phyloP scores from a whole-genome alignment of 2,329 filamentous ascomycete species.

The Calonectria crousiana region DNA sequence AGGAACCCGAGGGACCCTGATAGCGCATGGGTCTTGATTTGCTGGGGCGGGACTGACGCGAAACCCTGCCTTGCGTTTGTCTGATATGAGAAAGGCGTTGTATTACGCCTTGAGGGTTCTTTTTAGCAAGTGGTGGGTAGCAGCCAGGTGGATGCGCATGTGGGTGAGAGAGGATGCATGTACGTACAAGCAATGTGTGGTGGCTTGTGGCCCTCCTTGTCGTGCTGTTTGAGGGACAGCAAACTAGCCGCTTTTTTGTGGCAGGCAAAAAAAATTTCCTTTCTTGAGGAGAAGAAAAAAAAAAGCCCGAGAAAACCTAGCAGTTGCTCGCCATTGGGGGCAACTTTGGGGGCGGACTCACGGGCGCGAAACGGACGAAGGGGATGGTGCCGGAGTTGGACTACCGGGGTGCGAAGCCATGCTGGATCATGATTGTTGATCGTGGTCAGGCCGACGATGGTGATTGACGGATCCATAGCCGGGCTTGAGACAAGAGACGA shows the following conservation, averaged over 20 bases:
- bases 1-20: slow-evolving; percentile 35
- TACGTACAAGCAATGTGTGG: slow-evolving; percentile 8
- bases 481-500: slow-evolving; percentile 34
- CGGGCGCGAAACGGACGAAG: slow-evolving; percentile 39
- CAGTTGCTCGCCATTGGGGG: slow-evolving; percentile 23
- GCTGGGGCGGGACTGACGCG: slow-evolving; percentile 20
- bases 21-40: slow-evolving; percentile 36
- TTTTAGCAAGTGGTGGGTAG: slow-evolving; percentile 6
- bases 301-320: not conserved
- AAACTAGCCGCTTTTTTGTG: not conserved
- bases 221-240: not conserved
- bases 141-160: slow-evolving; percentile 7
- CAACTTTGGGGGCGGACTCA: slow-evolving; percentile 37
- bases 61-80: slow-evolving; percentile 19
- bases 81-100: slow-evolving; percentile 7
- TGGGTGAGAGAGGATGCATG: slow-evolving; percentile 6
- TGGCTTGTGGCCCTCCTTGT: slow-evolving; percentile 6
- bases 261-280: not conserved
- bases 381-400: slow-evolving; percentile 28
- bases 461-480: slow-evolving; percentile 38
- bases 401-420: slow-evolving; percentile 30
- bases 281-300: slow-evolving; percentile 3
- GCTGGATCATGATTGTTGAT: slow-evolving; percentile 30
- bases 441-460: slow-evolving; percentile 35
- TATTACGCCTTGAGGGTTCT: slow-evolving; percentile 11